Percentiles rank a stretch among this genome's conserved stretches.
Conservation (phyloP, 2,329 filamentous ascomycete genomes). For the Apiospora malaysiana region DNA sequence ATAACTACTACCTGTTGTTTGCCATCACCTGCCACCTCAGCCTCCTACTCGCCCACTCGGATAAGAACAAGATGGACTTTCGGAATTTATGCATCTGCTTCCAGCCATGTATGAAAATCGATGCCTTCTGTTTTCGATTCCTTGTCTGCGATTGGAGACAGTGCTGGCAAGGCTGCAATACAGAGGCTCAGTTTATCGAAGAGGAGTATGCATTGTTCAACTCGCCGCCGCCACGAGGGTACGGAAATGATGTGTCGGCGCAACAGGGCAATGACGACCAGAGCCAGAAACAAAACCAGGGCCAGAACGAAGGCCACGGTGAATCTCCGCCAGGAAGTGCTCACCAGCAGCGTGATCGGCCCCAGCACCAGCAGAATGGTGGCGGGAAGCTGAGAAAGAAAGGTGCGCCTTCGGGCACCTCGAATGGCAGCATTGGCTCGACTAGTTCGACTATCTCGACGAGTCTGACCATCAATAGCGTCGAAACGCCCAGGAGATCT, state of each 20-base stretch:
- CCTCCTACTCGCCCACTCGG: slow-evolving; percentile 85
- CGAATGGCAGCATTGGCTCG: slow-evolving; percentile 51
- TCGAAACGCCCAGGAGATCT: slow-evolving; percentile 43
- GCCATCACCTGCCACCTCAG: slow-evolving; percentile 97
- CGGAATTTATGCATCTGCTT: slow-evolving; percentile 96
- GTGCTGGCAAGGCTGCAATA: slow-evolving; percentile 96
- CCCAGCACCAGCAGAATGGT: slow-evolving; percentile 36
- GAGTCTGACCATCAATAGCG: slow-evolving; percentile 52
- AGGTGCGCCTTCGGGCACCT: slow-evolving; percentile 45
- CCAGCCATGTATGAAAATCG: slow-evolving; percentile 95
- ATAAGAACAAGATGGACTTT: slow-evolving; percentile 99
- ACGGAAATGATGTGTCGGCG: slow-evolving; percentile 28
- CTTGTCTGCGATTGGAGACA: slow-evolving; percentile 94
- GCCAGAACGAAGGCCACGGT: slow-evolving; percentile 22
- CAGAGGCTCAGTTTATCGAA: slow-evolving; percentile 80
- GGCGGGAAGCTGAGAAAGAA: slow-evolving; percentile 53
- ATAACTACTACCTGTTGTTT: slow-evolving; percentile 97
- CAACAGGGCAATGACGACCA: slow-evolving; percentile 33
- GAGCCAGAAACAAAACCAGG: slow-evolving; percentile 30
- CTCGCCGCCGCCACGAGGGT: slow-evolving; percentile 54
- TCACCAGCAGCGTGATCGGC: slow-evolving; percentile 63
- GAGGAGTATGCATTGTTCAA: slow-evolving; percentile 69
- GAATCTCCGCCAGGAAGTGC: slow-evolving; percentile 68
- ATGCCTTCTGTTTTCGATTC: slow-evolving; percentile 93
- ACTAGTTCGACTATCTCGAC: slow-evolving; percentile 51